Evolutionary conservation across 768 basidiomycete species (phyloP), one percentile per base, ranked within the genome.

Genomic region (Psilocybe cyanescens): DNA sequence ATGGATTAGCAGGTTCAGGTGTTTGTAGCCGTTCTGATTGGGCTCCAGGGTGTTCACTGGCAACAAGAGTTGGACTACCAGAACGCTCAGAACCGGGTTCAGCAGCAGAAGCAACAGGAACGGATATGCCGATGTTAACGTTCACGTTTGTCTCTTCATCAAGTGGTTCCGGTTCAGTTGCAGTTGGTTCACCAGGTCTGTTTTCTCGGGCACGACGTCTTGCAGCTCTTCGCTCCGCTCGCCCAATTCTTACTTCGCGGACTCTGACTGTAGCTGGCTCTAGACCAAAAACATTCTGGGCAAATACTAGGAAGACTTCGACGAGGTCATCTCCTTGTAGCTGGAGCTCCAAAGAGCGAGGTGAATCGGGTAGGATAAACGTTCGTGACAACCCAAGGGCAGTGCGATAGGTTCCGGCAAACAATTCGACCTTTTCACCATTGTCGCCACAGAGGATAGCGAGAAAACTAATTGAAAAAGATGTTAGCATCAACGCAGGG

Each of bases 261-360:
- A 97, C 94, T 29, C 94, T 85, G 17, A 97, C 94, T 0, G 95
- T 97, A 2, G 94, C 94, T 8, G 94, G 94, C 71, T 96, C 94
- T 39, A 96, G 76, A 9, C 95, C 94, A 70, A 96, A 96, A 30
- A 96, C 91, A 64, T 94, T 95, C 71, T 95, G 93, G 2, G 89
- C 85, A 71, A 96, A 96, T 3, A 96, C 91, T 30, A 96, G 81
- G 72, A 95, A 96, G 7, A 96, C 89, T 72, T 96, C 94, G 3
- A 95, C 93, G 2, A 96, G 83, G 68, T 96, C 94, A 70, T 96
- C 95, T 5, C 94, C 94, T 73, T 96, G 94, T 9, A 96, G 78
- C 72, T 96, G 88, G 19, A 96, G 79, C 71, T 95, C 95, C 54
- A 96, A 77, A 2, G 92, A 92, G 29, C 91, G 84, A 3, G 94